Conservation (phyloP, 2,329 filamentous ascomycete species). For the Xylaria multiplex region DNA sequence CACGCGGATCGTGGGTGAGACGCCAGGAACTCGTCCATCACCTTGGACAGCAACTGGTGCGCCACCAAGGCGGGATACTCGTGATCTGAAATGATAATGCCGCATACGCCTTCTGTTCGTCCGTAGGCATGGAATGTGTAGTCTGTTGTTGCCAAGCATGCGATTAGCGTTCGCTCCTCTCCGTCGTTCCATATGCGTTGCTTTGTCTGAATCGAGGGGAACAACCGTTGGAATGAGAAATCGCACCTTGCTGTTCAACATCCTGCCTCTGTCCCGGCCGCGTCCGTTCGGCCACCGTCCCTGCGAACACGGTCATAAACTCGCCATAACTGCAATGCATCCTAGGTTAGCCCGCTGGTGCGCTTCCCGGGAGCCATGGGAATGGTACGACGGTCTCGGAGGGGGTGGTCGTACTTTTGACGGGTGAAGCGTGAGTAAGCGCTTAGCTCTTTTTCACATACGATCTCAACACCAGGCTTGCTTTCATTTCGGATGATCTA, state of each 20-base stretch:
- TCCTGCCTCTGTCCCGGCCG: constrained; percentile 83
- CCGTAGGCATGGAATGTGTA: constrained; percentile 83
- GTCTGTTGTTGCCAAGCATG: constrained; percentile 55
- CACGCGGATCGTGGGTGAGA: constrained; percentile 78
- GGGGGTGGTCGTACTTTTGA: constrained; percentile 62
- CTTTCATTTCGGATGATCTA: constrained; percentile 84
- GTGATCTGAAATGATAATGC: constrained; percentile 80
- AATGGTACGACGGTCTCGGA: not conserved
- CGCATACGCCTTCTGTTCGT: constrained; percentile 77
- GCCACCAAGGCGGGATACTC: constrained; percentile 82
- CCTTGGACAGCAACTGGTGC: constrained; percentile 86
- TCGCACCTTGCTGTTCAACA: constrained; percentile 79
- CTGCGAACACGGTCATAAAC: constrained; percentile 86
- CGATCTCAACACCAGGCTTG: constrained; percentile 80
- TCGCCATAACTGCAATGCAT: constrained; percentile 57
- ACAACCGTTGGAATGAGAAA: constrained; percentile 14
- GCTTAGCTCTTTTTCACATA: constrained; percentile 79
- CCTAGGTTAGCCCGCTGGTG: constrained; percentile 33
- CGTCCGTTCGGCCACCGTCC: constrained; percentile 88
- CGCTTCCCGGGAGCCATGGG: constrained; percentile 5
- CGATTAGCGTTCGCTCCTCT: constrained; percentile 29
- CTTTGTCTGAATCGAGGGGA: constrained; percentile 14
- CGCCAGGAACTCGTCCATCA: constrained; percentile 85
- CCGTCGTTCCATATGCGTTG: not conserved
- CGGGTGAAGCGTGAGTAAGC: constrained; percentile 84